Base-by-base conservation (phyloP, 2,329 filamentous ascomycete species). In the Pochonia chlamydosporia region DNA sequence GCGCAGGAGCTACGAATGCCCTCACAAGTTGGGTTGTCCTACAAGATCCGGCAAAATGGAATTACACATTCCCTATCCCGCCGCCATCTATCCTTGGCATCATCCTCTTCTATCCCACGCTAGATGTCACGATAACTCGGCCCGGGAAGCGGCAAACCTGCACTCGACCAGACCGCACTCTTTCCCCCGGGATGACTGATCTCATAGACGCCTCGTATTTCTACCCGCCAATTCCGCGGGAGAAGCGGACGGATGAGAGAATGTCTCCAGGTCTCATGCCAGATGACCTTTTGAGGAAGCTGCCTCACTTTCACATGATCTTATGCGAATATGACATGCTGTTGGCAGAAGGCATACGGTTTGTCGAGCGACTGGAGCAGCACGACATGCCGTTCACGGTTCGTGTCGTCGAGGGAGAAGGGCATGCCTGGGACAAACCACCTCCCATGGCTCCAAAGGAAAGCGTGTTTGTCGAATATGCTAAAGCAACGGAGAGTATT, bases 301-400 rank as follows among this genome's bases (percentile, higher is more conserved):
- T 82, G 3, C 68, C 73, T 1, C 73, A 76, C 14, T 62, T 84
- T 3, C 69, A 83, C 16, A 64, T 84, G 36, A 79, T 77, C 55
- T 74, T 82, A 3, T 85, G 81, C 63, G 81, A 85, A 64, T 78
- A 74, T 61, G 79, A 84, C 59, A 84, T 84, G 78, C 62, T 84
- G n/a, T 70, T 81, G 9, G 67, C 66, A 2, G 81, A 84, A 57
- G 80, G 78, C 10, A 68, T 84, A 50, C 69, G 72, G 4, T 84
- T 90, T 52, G 74, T 79, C 10, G 71, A 80, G 44, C 71, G 84
- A 18, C 62, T 89, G 8, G 61, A 69, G 41, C 41, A 50, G 5
- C 50, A 56, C 9, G 56, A 63, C 7, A 66, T 65, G 50, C 51
- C 55, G 11, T 58, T 69, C 46, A 68, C 60, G 4, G 51, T 71